Evolutionary conservation across 2,329 filamentous ascomycete species (phyloP).

Genomic region (Diaporthe eres): DNA sequence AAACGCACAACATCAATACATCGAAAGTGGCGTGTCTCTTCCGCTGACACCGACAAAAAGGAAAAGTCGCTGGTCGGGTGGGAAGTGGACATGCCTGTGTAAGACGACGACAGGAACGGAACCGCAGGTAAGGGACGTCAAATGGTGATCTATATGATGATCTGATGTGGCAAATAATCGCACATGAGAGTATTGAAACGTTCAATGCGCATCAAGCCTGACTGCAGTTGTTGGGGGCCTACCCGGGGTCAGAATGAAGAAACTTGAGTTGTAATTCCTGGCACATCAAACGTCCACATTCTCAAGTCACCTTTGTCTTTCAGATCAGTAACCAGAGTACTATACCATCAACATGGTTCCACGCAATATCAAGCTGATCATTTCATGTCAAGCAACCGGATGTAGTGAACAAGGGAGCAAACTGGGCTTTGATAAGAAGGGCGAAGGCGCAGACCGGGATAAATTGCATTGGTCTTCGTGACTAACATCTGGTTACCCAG

Average conservation of each 20-base stretch:
- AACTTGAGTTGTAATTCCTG: neutral
- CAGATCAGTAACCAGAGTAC: no score
- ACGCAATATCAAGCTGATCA: no score
- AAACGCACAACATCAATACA: neutral
- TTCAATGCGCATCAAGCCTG: neutral
- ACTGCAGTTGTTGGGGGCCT: neutral
- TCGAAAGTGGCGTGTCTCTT: conserved; percentile 3
- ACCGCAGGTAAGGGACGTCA: neutral
- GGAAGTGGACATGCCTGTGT: neutral
- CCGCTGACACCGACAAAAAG: neutral
- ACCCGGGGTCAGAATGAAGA: neutral
- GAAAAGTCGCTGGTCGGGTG: neutral
- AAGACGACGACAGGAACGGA: neutral
- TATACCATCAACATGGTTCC: no score
- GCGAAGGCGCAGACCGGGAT: no score
- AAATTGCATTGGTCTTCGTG: no score
- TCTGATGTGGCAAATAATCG: neutral
- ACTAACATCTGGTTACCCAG: no score
- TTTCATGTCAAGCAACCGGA: no score
- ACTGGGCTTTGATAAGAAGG: neutral
- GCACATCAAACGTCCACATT: no score
- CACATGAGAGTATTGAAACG: neutral
- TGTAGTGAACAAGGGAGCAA: neutral
- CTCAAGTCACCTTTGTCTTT: neutral
- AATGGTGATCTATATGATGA: neutral